Conservation (phyloP, 257 asterid genomes). For the Sherardia arvensis region DNA sequence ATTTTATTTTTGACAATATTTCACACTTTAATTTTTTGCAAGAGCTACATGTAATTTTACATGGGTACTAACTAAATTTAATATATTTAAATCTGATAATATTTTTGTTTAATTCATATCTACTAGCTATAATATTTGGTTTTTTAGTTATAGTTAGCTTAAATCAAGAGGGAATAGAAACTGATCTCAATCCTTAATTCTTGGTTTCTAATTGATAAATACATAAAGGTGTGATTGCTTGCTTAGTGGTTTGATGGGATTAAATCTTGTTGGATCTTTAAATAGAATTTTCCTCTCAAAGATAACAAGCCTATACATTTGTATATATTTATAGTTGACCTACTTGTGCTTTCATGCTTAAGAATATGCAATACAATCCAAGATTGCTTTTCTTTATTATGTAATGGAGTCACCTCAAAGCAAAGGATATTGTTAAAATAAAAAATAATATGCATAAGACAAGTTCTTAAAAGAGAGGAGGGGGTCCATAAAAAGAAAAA, state of each 20-base stretch:
- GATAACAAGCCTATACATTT: neutral
- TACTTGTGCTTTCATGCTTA: slow-evolving; percentile 11
- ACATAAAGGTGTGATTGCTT: neutral
- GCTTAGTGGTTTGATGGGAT: neutral
- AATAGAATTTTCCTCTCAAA: neutral
- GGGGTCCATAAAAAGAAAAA: slow-evolving; percentile 28
- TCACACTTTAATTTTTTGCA: no score
- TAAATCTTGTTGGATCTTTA: neutral
- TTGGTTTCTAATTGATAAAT: neutral
- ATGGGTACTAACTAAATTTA: no score
- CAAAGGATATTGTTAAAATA: slow-evolving; percentile 21
- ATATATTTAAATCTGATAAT: no score
- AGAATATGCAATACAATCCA: slow-evolving; percentile 18
- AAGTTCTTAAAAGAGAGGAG: slow-evolving; percentile 24
- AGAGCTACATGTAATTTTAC: no score
- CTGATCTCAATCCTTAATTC: no score
- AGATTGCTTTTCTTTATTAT: slow-evolving; percentile 19
- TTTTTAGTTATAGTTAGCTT: no score
- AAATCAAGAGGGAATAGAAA: no score
- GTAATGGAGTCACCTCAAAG: slow-evolving; percentile 61
- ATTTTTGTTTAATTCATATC: no score
- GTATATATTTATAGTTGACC: slow-evolving; percentile 1
- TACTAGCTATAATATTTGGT: no score
- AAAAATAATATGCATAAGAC: slow-evolving; percentile 29
- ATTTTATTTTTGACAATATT: no score